These are phyloP conservation scores for Starmera caribaea DNA, from an alignment of 805 yeast genomes.

Conservation along the genomic window DNA sequence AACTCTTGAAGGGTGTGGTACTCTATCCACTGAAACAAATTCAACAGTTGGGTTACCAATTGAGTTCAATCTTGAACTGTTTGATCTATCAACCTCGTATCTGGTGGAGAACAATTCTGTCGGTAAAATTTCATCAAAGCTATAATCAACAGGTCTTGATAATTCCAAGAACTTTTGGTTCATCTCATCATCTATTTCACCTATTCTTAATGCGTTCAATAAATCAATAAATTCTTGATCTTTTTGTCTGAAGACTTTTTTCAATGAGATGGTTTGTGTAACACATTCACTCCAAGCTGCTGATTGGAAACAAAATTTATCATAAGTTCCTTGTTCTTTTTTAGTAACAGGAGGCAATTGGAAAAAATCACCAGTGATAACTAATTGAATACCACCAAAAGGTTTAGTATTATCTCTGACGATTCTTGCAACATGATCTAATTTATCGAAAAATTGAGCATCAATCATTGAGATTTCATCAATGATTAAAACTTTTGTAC, in stretches of 20 bases:
- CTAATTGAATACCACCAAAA: constrained; percentile 90
- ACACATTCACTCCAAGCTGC: constrained; percentile 58
- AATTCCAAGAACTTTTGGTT: constrained; percentile 38
- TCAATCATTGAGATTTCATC: constrained; percentile 97
- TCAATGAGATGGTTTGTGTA: constrained; percentile 56
- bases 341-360: constrained; percentile 80
- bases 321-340: constrained; percentile 19
- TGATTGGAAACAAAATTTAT: constrained; percentile 67
- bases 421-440: constrained; percentile 57
- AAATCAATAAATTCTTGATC: constrained; percentile 67
- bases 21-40: constrained; percentile 37
- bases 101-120: constrained; percentile 87
- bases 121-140: constrained; percentile 70
- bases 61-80: constrained; percentile 36
- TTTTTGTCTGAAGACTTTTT: constrained; percentile 85
- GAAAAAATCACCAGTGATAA: constrained; percentile 91
- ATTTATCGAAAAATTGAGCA: constrained; percentile 63
- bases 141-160: constrained; percentile 44
- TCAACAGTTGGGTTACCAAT: constrained; percentile 37
- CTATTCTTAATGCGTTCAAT: constrained; percentile 74
- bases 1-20: constrained; percentile 14
- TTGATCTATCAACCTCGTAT: constrained; percentile 74
- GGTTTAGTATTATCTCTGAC: constrained; percentile 45
- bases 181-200: constrained; percentile 45
- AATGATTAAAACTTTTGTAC: constrained; percentile 61